Conservation (phyloP, 2,329 filamentous ascomycete species). For the Tricladium varicosporioides region DNA sequence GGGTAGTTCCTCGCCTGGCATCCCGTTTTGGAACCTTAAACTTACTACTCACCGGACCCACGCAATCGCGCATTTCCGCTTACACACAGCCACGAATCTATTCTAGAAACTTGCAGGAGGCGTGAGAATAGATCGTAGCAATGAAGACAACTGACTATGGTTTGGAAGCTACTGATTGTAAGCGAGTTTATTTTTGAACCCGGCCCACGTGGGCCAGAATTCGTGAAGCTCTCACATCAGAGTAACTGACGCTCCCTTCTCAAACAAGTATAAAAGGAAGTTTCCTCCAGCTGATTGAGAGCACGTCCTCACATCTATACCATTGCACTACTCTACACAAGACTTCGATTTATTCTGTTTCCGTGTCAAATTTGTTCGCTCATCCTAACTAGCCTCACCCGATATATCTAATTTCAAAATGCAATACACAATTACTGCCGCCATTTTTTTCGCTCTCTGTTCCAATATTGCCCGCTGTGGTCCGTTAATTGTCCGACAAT, state of each 20-base stretch:
- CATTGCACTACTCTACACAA: not conserved
- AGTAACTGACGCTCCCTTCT: not conserved
- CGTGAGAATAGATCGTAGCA: not conserved
- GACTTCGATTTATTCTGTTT: not conserved
- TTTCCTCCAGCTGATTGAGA: not conserved
- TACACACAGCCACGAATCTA: not conserved
- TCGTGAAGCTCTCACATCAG: not conserved
- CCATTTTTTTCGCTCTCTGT: not conserved
- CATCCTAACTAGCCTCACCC: not conserved
- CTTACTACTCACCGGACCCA: not conserved
- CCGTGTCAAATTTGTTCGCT: not conserved
- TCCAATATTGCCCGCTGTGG: not conserved
- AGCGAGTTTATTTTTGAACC: not conserved
- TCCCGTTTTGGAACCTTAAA: not conserved
- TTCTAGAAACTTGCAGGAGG: not conserved
- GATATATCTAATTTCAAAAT: not conserved
- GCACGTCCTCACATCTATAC: not conserved
- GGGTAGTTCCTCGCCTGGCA: not conserved
- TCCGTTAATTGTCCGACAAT: not conserved
- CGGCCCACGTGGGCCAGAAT: not conserved
- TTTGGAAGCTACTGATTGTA: not conserved
- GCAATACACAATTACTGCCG: not conserved
- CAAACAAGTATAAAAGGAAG: not conserved
- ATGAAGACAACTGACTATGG: not conserved
- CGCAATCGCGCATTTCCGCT: not conserved